phyloP scores from a whole-genome alignment of 257 asterid genomes.

The Anisodus tanguticus region DNA sequence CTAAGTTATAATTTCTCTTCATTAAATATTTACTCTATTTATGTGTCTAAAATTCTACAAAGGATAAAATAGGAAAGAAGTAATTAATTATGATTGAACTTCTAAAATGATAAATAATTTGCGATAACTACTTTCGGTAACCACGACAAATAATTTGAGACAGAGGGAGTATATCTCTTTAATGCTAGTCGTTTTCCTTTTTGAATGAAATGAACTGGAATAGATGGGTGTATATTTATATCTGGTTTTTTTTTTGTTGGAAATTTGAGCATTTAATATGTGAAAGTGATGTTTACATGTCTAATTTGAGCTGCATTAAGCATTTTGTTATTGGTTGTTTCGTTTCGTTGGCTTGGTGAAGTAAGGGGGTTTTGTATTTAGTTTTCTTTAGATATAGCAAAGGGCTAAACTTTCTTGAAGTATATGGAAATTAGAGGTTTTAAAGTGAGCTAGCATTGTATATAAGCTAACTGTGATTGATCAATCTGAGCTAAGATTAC shows the following conservation, averaged over 20 bases:
- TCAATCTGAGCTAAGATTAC: slow-evolving; percentile 9
- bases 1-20: too few relatives aligned
- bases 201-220: not conserved
- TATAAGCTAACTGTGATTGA: not conserved
- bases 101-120: too few relatives aligned
- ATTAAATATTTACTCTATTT: too few relatives aligned
- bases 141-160: too few relatives aligned
- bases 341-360: not conserved
- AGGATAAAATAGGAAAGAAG: too few relatives aligned
- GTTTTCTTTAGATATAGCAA: not conserved
- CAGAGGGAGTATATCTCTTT: not conserved
- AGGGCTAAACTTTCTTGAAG: not conserved
- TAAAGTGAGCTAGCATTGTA: not conserved
- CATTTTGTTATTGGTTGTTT: not conserved
- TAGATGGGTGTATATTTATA: not conserved
- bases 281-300: not conserved
- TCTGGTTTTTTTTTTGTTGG: not conserved
- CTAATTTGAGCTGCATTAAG: not conserved
- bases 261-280: not conserved
- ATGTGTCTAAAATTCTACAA: too few relatives aligned
- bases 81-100: too few relatives aligned
- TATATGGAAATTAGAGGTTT: not conserved
- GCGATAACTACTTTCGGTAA: too few relatives aligned
- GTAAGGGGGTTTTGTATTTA: not conserved
- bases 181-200: not conserved